Evolutionary conservation across 2,329 filamentous ascomycete species (phyloP).

Genomic region (Cordyceps militaris): DNA sequence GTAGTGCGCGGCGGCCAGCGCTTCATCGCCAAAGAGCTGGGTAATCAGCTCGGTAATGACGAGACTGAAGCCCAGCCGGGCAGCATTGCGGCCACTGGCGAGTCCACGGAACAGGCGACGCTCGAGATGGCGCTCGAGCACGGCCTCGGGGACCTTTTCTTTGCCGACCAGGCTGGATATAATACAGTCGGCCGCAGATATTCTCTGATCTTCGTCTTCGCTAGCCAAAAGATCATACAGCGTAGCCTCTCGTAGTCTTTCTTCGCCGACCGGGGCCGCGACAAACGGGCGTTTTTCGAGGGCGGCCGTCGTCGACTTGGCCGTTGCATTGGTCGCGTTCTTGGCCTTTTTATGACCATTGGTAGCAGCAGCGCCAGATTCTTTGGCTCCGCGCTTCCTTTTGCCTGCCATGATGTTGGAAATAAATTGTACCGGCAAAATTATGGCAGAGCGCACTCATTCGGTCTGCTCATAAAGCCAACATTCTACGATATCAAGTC

Average conservation of each 20-base stretch:
- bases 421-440: slow-evolving; percentile 14
- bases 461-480: neutral
- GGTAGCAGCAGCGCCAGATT: slow-evolving; percentile 17
- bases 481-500: neutral
- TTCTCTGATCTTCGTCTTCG: slow-evolving; percentile 48
- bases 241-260: slow-evolving; percentile 50
- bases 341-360: slow-evolving; percentile 28
- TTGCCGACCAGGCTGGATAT: slow-evolving; percentile 47
- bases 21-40: slow-evolving; percentile 55
- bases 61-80: slow-evolving; percentile 81
- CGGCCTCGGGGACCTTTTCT: slow-evolving; percentile 42
- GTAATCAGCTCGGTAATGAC: slow-evolving; percentile 75
- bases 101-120: slow-evolving; percentile 76
- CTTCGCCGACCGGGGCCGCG: slow-evolving; percentile 43
- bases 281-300: slow-evolving; percentile 39
- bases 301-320: slow-evolving; percentile 16
- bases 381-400: slow-evolving; percentile 27
- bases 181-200: slow-evolving; percentile 52
- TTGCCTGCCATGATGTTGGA: slow-evolving; percentile 25
- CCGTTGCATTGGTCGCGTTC: slow-evolving; percentile 19
- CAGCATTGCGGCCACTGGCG: slow-evolving; percentile 82
- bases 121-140: slow-evolving; percentile 52
- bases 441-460: slow-evolving; percentile 17
- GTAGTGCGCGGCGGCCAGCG: slow-evolving; percentile 41
- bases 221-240: slow-evolving; percentile 57